Base-by-base conservation (phyloP, 2,329 filamentous ascomycete genomes). In the Diaporthe eres region DNA sequence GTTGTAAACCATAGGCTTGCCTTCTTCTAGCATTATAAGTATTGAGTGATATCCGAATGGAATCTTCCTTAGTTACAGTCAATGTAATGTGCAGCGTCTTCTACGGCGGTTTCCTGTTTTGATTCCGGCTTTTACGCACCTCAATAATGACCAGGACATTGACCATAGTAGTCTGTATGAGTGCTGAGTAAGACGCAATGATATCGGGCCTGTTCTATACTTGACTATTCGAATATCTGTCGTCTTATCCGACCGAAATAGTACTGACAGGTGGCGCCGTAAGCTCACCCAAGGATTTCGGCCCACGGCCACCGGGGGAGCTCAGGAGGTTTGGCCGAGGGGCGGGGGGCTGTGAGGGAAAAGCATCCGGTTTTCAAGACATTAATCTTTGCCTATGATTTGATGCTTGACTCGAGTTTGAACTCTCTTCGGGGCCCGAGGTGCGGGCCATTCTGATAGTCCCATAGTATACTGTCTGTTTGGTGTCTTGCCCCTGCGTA, bases 401-500 rank as follows among this genome's bases (percentile, higher is more conserved):
- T 34, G 8, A 22, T 51, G 17, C 25, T 7, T 37, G 28, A 49
- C 25, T 49, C 42, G 12, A 49, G 19, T 4, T 17, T n/a, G 28
- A 34, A 49, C 5, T 34, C 17, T 67, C 44, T 67, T 67, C 61
- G 61, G 61, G 42, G 28, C 61, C 61, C 61, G 61, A 49, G n/a
- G 61, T n/a, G 42, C 61, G 61, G 44, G 10, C 61, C 44, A 49
- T 19, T 9, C 17, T 31, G 39, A 34, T 28, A 22, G 15, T 17
- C 28, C 15, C n/a, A 47, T 25, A 47, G 39, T 19, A 47, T 22
- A 22, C 57, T 15, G 42, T 39, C 25, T 47, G 60, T 25, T 47
- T 44, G 15, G 25, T 8, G 10, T 3, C 37, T 39, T 39, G 12
- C 28, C 28, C 4, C 25, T 34, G 6, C 19, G 15, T 28, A 49